These are phyloP conservation scores for Bolboschoenoplectus hybrid DNA, from an alignment of 202 grass and related monocot genomes.

Conservation along the genomic window DNA sequence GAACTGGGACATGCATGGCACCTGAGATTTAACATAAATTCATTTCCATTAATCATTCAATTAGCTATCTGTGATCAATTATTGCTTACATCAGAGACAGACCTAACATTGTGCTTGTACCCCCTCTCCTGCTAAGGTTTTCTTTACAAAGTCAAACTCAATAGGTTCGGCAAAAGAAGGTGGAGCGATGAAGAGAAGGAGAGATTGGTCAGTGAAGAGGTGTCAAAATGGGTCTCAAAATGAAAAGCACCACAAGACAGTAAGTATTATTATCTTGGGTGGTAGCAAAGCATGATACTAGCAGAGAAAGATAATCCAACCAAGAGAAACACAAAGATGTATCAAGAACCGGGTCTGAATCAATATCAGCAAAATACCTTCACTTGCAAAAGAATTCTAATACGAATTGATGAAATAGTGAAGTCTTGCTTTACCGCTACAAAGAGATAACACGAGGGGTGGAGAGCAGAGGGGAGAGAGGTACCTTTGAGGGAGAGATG, in stretches of 20 bases:
- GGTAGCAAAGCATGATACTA: background rate
- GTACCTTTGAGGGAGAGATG: slow-evolving; percentile 8
- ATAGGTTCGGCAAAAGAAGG: background rate
- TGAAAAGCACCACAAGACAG: background rate
- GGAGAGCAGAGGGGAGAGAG: background rate
- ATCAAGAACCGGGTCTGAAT: background rate
- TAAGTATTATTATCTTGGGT: background rate
- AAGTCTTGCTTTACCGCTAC: background rate
- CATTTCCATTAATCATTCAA: background rate
- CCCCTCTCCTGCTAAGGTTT: background rate
- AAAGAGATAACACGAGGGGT: background rate
- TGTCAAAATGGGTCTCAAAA: background rate
- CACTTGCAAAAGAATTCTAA: background rate
- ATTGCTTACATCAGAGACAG: background rate
- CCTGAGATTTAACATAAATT: slow-evolving; percentile 21
- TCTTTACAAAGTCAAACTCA: no score
- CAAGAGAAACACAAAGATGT: background rate
- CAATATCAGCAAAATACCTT: background rate
- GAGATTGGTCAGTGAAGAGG: background rate
- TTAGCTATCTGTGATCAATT: background rate
- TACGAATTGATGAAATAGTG: background rate
- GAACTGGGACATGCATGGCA: slow-evolving; percentile 15
- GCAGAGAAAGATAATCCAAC: slow-evolving; percentile 1
- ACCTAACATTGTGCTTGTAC: background rate
- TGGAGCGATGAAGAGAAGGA: background rate